phyloP scores from a whole-genome alignment of 2,329 filamentous ascomycete genomes.

The Calonectria fujianensis region DNA sequence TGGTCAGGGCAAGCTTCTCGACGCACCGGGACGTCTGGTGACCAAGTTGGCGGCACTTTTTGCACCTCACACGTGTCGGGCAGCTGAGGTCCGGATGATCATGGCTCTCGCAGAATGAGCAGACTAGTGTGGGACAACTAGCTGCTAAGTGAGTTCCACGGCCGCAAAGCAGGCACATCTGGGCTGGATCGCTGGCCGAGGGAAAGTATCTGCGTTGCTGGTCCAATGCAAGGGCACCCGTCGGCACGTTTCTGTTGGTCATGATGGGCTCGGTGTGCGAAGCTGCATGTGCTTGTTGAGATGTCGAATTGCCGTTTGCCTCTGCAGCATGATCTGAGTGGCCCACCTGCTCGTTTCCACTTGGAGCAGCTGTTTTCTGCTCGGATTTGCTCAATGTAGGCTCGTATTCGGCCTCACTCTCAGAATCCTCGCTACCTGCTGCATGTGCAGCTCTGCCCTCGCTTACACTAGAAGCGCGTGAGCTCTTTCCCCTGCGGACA shows the following conservation, averaged over 20 bases:
- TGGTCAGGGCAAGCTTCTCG: conserved; percentile 72
- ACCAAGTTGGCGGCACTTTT: conserved; percentile 78
- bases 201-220: conserved; percentile 72
- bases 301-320: conserved; percentile 42
- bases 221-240: conserved; percentile 58
- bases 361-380: conserved; percentile 31
- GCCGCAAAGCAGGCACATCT: conserved; percentile 72
- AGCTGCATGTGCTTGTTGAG: conserved; percentile 25
- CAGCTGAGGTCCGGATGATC: conserved; percentile 72
- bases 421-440: conserved; percentile 44
- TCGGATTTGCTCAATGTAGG: conserved; percentile 46
- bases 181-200: conserved; percentile 63
- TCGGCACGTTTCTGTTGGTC: conserved; percentile 52
- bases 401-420: conserved; percentile 56
- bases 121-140: conserved; percentile 67
- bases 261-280: conserved; percentile 35
- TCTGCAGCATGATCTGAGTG: conserved; percentile 10
- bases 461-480: conserved; percentile 48
- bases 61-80: conserved; percentile 70
- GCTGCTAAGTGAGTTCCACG: conserved; percentile 66
- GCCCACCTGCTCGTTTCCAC: conserved; percentile 32
- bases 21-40: conserved; percentile 72
- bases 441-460: conserved; percentile 42
- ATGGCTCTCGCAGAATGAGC: conserved; percentile 67
- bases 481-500: conserved; percentile 43